Base-by-base conservation (phyloP, 2,329 filamentous ascomycete genomes). In the Biscogniauxia sp. region DNA sequence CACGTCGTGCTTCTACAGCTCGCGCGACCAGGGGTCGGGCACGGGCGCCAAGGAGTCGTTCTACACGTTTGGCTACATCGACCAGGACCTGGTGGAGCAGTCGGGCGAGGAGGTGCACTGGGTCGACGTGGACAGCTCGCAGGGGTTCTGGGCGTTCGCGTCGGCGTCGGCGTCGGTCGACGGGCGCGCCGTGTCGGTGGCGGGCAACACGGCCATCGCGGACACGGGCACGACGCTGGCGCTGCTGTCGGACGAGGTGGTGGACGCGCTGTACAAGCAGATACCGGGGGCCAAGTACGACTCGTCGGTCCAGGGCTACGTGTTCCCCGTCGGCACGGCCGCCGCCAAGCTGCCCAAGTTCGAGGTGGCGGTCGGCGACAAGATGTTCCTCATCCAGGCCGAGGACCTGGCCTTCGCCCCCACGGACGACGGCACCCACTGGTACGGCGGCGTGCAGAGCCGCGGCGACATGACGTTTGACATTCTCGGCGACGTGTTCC, bases 61-160 rank as follows among this genome's bases (percentile, higher is more conserved):
- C 77, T 92, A 89, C 76, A 91, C 89, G 1, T 91, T 92, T 65
- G 89, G 89, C 20, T 89, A 80, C 73, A 88, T 92, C 69, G 88
- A 91, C 68, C 70, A 88, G 64, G 80, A 83, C n/a, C 80, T 84
- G 0, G 78, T 90, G 54, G 79, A 77, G 58, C 77, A 79, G 3
- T 81, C 82, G 1, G 81, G 80, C 28, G 71, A 82, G 62, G 78
- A 84, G 1, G 82, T 88, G 49, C 73, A 79, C 65, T 92, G 87
- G 75, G 82, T 84, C 0, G 77, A 82, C 13, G 75, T 92, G 54
- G 85, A 91, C 74, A 86, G 82, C 60, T 82, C 80, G 1, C 74
- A 85, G 58, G 89, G 89, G 20, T 90, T 90, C 77, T 92, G 88
- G 89, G 77, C 82, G 72, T 85, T 91, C 70, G 70, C 79, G 5